Conservation (phyloP, 2,329 filamentous ascomycete species). For the Fusarium neocosmosporiellum region DNA sequence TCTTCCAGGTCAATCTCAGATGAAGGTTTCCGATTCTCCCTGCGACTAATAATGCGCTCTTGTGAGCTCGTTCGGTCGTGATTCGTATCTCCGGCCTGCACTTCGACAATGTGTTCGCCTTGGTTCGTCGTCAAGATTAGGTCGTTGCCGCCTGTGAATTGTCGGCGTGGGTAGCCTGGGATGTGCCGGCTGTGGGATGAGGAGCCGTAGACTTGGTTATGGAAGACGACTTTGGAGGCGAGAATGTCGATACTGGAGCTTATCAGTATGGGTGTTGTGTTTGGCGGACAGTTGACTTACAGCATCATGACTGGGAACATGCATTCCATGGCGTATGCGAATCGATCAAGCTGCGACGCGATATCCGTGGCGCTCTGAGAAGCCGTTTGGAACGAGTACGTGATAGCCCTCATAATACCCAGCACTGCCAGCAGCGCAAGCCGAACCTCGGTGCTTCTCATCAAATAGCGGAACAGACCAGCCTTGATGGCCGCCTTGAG, state of each 20-base stretch:
- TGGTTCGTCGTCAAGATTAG: slow-evolving; percentile 33
- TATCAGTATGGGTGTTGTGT: not conserved
- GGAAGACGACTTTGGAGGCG: slow-evolving; percentile 48
- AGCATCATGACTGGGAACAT: slow-evolving; percentile 55
- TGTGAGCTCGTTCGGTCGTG: slow-evolving; percentile 34
- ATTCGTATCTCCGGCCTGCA: slow-evolving; percentile 14
- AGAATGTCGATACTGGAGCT: slow-evolving; percentile 47
- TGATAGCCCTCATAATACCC: slow-evolving; percentile 53
- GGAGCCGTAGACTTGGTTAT: slow-evolving; percentile 39
- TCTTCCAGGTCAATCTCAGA: slow-evolving; percentile 41
- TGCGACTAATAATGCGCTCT: slow-evolving; percentile 36
- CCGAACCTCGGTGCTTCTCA: slow-evolving; percentile 53
- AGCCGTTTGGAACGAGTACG: slow-evolving; percentile 53
- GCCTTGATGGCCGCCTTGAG: slow-evolving; percentile 46
- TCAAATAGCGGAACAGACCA: slow-evolving; percentile 53
- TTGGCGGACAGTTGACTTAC: slow-evolving; percentile 38
- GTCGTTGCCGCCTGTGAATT: slow-evolving; percentile 24
- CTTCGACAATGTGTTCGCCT: slow-evolving; percentile 39
- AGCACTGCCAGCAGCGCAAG: slow-evolving; percentile 52
- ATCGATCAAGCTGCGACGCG: slow-evolving; percentile 54
- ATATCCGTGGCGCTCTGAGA: slow-evolving; percentile 51
- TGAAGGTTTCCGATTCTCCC: slow-evolving; percentile 25
- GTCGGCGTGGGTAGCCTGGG: slow-evolving; percentile 18
- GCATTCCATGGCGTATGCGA: slow-evolving; percentile 56
- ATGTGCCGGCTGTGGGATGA: slow-evolving; percentile 30